A percentile compares a stretch with the other conserved stretches of the same genome.
Evolutionary conservation across 495 filamentous ascomycete genomes (phyloP).

Genomic region (Xylaria intraflava): DNA sequence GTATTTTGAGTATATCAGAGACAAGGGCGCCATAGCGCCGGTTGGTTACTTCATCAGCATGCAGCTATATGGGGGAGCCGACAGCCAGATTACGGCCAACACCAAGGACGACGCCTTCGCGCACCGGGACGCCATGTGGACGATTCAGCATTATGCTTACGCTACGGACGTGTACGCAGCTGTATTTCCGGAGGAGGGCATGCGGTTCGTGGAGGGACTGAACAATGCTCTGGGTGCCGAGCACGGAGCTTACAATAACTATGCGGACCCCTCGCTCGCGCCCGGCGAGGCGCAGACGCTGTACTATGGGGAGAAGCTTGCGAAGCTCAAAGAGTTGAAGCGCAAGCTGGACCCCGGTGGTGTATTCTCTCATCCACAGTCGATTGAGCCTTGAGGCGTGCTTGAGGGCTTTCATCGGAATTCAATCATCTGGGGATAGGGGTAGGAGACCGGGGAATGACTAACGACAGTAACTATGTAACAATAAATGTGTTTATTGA

Average conservation of each 20-base stretch:
- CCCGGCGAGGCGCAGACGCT: slow-evolving; percentile 34
- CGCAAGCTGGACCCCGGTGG: slow-evolving; percentile 37
- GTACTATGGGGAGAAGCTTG: slow-evolving; percentile 41
- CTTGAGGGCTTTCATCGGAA: too few species aligned
- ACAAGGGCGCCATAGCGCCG: neutral
- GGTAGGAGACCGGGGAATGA: too few species aligned
- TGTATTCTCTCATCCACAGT: slow-evolving; percentile 51
- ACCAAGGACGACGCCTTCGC: slow-evolving; percentile 34
- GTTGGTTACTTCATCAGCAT: slow-evolving; percentile 35
- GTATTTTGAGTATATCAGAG: slow-evolving; percentile 33
- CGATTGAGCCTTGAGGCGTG: slow-evolving; percentile 19
- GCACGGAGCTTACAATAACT: slow-evolving; percentile 52
- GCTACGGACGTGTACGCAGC: slow-evolving; percentile 16
- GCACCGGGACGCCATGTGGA: slow-evolving; percentile 42
- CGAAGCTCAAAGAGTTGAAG: slow-evolving; percentile 39
- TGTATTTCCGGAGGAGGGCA: slow-evolving; percentile 30
- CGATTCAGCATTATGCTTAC: slow-evolving; percentile 43
- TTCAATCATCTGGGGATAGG: neutral
- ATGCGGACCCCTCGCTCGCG: slow-evolving; percentile 50
- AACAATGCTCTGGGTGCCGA: slow-evolving; percentile 29
- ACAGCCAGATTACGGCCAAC: slow-evolving; percentile 35
- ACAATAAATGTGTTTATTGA: too few species aligned
- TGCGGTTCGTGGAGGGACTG: slow-evolving; percentile 38
- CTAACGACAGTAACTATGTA: too few species aligned
- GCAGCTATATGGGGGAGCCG: slow-evolving; percentile 43